These are phyloP conservation scores for Withania somnifera DNA, from an alignment of 305 asterid species.

Conservation along the genomic window DNA sequence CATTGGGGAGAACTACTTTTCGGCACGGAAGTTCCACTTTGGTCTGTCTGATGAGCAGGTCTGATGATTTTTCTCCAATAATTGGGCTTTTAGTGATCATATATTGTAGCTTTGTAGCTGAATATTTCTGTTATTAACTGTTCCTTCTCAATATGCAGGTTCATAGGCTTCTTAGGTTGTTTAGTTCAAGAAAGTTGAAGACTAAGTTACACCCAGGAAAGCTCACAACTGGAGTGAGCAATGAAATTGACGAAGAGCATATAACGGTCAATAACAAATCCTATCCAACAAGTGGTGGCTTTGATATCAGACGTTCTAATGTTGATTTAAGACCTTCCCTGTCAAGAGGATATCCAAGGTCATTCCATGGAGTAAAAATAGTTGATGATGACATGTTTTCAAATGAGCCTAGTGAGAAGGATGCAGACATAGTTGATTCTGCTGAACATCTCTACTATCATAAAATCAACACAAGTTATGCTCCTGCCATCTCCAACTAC, in stretches of 20 bases:
- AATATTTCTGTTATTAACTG: not conserved
- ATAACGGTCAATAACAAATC: constrained; percentile 16
- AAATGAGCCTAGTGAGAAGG: constrained; percentile 16
- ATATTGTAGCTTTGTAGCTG: not conserved
- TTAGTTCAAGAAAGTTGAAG: constrained; percentile 41
- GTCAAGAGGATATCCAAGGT: constrained; percentile 14
- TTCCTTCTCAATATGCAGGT: constrained; percentile 31
- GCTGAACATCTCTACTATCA: constrained; percentile 5
- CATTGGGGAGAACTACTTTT: constrained; percentile 56
- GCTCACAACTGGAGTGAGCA: constrained; percentile 10
- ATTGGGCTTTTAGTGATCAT: not conserved
- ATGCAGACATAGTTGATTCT: constrained; percentile 18
- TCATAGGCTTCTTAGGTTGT: constrained; percentile 45
- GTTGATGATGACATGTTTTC: constrained; percentile 9
- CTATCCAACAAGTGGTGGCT: constrained; percentile 14
- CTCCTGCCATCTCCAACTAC: no score
- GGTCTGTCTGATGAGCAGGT: constrained; percentile 74
- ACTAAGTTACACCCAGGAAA: constrained; percentile 17
- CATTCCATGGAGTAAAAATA: constrained; percentile 17
- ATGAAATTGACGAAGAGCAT: constrained; percentile 23
- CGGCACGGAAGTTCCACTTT: constrained; percentile 51
- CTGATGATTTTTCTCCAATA: constrained; percentile 6
- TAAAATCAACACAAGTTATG: no score
- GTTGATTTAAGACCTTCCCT: constrained; percentile 13
- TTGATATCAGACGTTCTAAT: constrained; percentile 11